These are phyloP conservation scores for Phaeolepiota aurea DNA, from an alignment of 768 basidiomycete genomes.

Conservation along the genomic window DNA sequence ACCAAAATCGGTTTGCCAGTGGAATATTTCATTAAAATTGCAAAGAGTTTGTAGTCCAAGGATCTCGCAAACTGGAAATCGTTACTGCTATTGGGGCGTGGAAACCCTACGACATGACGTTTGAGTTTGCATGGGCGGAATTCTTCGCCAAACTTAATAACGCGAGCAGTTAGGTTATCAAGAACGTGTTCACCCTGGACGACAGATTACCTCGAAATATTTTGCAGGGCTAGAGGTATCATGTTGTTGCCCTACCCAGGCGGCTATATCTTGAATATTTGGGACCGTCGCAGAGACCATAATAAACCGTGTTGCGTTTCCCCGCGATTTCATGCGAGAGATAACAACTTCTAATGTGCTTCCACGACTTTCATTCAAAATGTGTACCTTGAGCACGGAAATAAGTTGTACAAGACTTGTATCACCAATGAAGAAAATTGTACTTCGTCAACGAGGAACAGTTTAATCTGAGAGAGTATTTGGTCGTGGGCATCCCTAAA, in stretches of 20 bases:
- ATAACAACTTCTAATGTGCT: conserved; percentile 93
- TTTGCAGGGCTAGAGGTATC: conserved; percentile 36
- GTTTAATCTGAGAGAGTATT: conserved; percentile 59
- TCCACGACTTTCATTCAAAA: conserved; percentile 84
- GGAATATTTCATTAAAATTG: conserved; percentile 64
- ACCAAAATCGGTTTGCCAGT: conserved; percentile 79
- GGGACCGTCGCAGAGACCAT: conserved; percentile 92
- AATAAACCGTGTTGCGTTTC: conserved; percentile 67
- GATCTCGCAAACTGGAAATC: conserved; percentile 69
- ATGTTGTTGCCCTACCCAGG: conserved; percentile 63
- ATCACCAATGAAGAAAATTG: conserved; percentile 4
- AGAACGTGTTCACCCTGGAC: too few species aligned
- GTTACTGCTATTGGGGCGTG: conserved; percentile 54
- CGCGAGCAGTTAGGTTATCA: too few species aligned
- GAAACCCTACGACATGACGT: conserved; percentile 65
- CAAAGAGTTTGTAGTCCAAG: conserved; percentile 68
- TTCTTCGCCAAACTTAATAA: conserved; percentile 79
- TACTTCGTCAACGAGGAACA: conserved; percentile 92
- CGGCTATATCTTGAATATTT: conserved; percentile 83
- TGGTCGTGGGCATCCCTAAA: conserved; percentile 53
- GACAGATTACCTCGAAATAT: conserved; percentile 59
- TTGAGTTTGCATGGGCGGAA: conserved; percentile 81
- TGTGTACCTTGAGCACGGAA: conserved; percentile 62
- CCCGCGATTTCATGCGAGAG: conserved; percentile 82
- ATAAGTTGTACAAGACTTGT: background rate